Conservation (phyloP, 768 basidiomycete species). For the Coprinellus aureogranulatus region DNA sequence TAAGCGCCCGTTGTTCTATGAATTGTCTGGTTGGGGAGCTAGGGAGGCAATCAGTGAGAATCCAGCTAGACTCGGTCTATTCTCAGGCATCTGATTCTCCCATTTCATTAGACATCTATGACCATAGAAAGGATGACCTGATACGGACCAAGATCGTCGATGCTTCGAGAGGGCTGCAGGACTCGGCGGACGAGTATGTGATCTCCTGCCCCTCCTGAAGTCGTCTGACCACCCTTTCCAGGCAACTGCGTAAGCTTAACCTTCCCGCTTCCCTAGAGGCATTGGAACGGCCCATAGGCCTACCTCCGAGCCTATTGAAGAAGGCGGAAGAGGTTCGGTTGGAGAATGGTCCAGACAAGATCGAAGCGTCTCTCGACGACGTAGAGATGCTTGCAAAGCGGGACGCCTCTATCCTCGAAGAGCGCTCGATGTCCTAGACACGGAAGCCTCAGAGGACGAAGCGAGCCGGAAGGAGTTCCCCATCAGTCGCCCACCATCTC, state of each 20-base stretch:
- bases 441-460: slow-evolving; percentile 85
- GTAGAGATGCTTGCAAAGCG: slow-evolving; percentile 64
- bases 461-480: slow-evolving; percentile 50
- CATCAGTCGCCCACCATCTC: slow-evolving; percentile 61
- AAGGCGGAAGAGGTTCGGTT: slow-evolving; percentile 83
- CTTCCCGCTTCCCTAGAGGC: slow-evolving; percentile 87
- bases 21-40: slow-evolving; percentile 83
- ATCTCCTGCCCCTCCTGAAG: neutral
- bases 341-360: slow-evolving; percentile 70
- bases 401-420: slow-evolving; percentile 64
- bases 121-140: slow-evolving; percentile 72
- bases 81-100: neutral
- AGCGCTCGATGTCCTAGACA: slow-evolving; percentile 92
- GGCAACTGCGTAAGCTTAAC: slow-evolving; percentile 66
- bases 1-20: slow-evolving; percentile 65
- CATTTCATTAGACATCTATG: slow-evolving; percentile 69
- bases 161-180: slow-evolving; percentile 60
- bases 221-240: slow-evolving; percentile 23
- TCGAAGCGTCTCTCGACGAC: slow-evolving; percentile 71
- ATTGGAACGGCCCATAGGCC: slow-evolving; percentile 80
- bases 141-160: slow-evolving; percentile 66
- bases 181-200: slow-evolving; percentile 57
- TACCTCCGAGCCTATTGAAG: slow-evolving; percentile 83
- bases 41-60: slow-evolving; percentile 84
- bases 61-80: neutral